Percentiles rank a stretch among this genome's conserved stretches.
Evolutionary conservation across 768 basidiomycete species (phyloP).

Genomic region (Rhodosporidiobolus odoratus): DNA sequence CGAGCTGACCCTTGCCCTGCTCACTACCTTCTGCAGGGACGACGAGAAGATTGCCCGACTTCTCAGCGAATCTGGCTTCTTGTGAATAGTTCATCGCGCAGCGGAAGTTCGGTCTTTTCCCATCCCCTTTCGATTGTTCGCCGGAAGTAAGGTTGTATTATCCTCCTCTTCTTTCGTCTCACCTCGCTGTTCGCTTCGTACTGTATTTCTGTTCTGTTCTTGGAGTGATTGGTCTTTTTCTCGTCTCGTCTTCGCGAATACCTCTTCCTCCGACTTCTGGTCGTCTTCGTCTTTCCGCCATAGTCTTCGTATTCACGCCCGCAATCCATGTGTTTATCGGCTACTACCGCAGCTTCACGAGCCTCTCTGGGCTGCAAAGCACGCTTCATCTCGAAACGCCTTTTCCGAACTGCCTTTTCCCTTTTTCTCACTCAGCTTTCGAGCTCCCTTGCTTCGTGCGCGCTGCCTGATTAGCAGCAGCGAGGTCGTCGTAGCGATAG

Average conservation of each 20-base stretch:
- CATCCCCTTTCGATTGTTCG: not conserved
- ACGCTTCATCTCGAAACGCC: too few species aligned
- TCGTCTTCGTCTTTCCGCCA: too few species aligned
- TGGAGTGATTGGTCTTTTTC: not conserved
- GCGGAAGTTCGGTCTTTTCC: not conserved
- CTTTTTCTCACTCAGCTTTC: not conserved
- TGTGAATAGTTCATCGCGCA: not conserved
- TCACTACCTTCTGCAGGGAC: constrained; percentile 1
- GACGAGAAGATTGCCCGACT: constrained; percentile 35
- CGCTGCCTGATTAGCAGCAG: too few species aligned
- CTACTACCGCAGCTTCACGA: too few species aligned
- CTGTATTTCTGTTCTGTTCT: not conserved
- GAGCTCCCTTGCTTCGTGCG: too few species aligned
- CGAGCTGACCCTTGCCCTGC: not conserved
- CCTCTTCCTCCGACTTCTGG: too few species aligned
- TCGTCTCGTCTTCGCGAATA: too few species aligned
- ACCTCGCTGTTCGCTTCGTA: not conserved
- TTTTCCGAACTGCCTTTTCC: not conserved
- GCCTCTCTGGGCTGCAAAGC: too few species aligned
- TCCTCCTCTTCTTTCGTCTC: too few species aligned
- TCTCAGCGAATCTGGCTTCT: constrained; percentile 33
- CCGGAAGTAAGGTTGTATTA: not conserved
- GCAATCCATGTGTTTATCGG: too few species aligned
- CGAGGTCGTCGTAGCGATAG: too few species aligned
- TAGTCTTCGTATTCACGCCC: too few species aligned